Conservation (phyloP, 352 stramenopile species). For the Phytophthora foliorum region DNA sequence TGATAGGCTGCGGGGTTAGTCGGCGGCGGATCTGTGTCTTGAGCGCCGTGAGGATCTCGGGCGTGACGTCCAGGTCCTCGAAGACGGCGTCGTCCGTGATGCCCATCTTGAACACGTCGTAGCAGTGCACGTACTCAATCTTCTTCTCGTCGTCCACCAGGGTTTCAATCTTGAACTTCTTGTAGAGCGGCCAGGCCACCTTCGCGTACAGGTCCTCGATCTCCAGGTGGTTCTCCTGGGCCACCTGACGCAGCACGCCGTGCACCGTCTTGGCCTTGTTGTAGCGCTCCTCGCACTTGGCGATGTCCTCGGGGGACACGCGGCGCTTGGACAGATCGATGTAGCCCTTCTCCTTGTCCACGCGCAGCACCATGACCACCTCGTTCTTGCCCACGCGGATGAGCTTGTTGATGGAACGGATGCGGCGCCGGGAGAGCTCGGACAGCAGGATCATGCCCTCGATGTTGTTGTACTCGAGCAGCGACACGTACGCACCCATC, state of each 20-base stretch:
- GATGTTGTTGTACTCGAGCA: conserved; percentile 99
- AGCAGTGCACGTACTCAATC: conserved; percentile 97
- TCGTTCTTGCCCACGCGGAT: conserved; percentile 99
- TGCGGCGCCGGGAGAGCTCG: conserved; percentile 98
- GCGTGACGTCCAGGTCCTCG: conserved; percentile 92
- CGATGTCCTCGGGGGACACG: conserved; percentile 99
- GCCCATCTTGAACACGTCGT: conserved; percentile 99
- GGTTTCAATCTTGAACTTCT: conserved; percentile 95
- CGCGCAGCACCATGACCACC: conserved; percentile 99
- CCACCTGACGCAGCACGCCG: conserved; percentile 91
- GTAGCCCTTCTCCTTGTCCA: conserved; percentile 99
- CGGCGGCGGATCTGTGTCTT: conserved; percentile 97
- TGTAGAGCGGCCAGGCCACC: conserved; percentile 99
- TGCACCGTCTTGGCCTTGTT: conserved; percentile 99
- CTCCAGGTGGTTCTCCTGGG: conserved; percentile 77
- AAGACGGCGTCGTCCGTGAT: conserved; percentile 94
- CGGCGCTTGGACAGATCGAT: conserved; percentile 99
- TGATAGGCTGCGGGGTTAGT: conserved; percentile 99
- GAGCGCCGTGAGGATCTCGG: conserved; percentile 90
- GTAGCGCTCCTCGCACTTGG: conserved; percentile 99
- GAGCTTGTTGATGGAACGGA: conserved; percentile 99
- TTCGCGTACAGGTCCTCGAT: conserved; percentile 90
- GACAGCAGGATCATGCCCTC: conserved; percentile 99
- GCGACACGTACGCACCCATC: conserved; percentile 99
- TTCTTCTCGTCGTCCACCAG: conserved; percentile 84